Base-by-base conservation (phyloP, 1,284 basidiomycete species). In the Malassezia furfur region DNA sequence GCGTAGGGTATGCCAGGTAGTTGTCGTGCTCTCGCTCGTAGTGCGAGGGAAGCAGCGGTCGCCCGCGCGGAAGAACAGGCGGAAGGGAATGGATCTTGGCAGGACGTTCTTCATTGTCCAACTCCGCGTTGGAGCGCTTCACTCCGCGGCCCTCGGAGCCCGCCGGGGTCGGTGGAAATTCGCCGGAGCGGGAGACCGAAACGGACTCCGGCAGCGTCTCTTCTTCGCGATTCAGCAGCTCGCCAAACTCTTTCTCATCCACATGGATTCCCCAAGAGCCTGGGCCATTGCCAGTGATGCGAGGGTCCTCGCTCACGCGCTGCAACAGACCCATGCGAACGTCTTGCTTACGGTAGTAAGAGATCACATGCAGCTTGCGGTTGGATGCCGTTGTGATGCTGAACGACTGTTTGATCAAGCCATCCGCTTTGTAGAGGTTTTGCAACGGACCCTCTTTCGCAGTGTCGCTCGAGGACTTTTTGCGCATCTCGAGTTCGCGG, bases 401-500 rank as follows among this genome's bases (percentile, higher is more conserved):
- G 51, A 72, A 74, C 5, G 68, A 71, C 54, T 74, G 72, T 57
- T 74, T 74, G 59, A 72, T 67, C 17, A 74, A 61, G n/a, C 72
- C 72, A 43, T 74, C 70, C n/a, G 60, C 48, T 53, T 73, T 72
- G 67, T 74, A 74, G 41, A 68, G 57, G 54, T 74, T 74, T 5
- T 62, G 59, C 1, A 62, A 62, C 19, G 68, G 62, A 6, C 59
- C 66, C 9, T 45, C 43, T 14, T 61, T 65, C 46, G 60, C 53
- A 47, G 61, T 57, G 14, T 61, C 65, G 22, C 31, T 34, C 6
- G 62, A 61, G 2, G 61, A 59, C 59, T 67, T 68, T 59, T 72
- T 74, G 30, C 69, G 62, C 10, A 67, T 63, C 41, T 75, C 72
- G 21, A 75, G 65, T 54, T 75, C 74, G 3, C 72, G 65, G 56